Evolutionary conservation across 495 filamentous ascomycete genomes (phyloP), one percentile per base, ranked within the genome.

Genomic region (Cenococcum geophilum): DNA sequence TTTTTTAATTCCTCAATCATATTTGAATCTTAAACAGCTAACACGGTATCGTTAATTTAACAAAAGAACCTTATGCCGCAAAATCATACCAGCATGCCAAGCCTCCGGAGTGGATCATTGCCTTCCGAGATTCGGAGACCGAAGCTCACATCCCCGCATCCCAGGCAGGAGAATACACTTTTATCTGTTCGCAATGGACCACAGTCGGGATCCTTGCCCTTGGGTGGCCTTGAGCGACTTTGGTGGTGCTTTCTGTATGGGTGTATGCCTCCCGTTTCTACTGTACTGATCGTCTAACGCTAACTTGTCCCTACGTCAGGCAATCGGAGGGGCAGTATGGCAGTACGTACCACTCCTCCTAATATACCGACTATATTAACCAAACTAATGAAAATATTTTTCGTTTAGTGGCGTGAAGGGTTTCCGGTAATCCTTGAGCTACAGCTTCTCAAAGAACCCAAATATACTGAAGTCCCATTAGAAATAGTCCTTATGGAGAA

Each of bases 401-500:
- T 88, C 57, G 85, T 97, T 73, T 98, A 95, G 93, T 76, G 95
- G 95, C 69, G 85, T 98, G 50, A 98, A 98, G 78, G 93, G 92
- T 57, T 96, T 80, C 63, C 0, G 67, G 34, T 27, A 6, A 5
- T 25, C 20, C 12, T 1, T 18, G 8, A 18, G 22, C 12, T 21
- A 51, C 6, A 40, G 37, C 36, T 8, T 0, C 10, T 10, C 1
- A 9, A 14, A 20, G 16, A 11, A n/a, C n/a, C n/a, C n/a, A 11
- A 49, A n/a, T 18, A 20, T 22, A 27, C 21, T 48, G 25, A 12
- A 27, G 16, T 25, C 47, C 63, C 57, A 65, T 63, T 53, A 64
- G 64, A 9, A 64, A 66, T 55, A 84, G 80, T 60, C 85, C 85
- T 53, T 90, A 95, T 74, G 93, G 93, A 68, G 95, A 97, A 82